phyloP scores from a whole-genome alignment of 2,329 filamentous ascomycete species.

The Aspergillus amoenus region DNA sequence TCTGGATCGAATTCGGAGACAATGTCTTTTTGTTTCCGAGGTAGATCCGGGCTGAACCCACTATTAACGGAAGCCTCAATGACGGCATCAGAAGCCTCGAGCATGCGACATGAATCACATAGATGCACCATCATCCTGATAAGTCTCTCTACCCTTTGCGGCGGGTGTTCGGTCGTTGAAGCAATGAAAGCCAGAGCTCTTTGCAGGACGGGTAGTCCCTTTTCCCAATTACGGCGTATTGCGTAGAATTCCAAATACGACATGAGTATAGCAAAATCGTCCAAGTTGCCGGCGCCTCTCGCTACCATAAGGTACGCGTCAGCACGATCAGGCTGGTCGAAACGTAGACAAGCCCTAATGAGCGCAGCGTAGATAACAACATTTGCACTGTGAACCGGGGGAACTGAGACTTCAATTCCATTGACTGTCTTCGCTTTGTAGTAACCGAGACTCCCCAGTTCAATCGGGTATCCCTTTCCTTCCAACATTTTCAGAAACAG shows the following conservation, averaged over 20 bases:
- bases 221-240: conserved; percentile 37
- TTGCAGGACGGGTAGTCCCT: conserved; percentile 32
- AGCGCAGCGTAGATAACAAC: conserved; percentile 36
- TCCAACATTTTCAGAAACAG: conserved; percentile 38
- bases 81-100: conserved; percentile 30
- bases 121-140: conserved; percentile 41
- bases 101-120: conserved; percentile 35
- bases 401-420: conserved; percentile 37
- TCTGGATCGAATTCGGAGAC: conserved; percentile 22
- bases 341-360: conserved; percentile 38
- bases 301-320: conserved; percentile 41
- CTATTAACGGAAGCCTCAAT: conserved; percentile 37
- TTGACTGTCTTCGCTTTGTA: conserved; percentile 33
- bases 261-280: conserved; percentile 37
- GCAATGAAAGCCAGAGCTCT: conserved; percentile 37
- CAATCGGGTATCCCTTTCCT: conserved; percentile 35
- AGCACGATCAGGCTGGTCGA: conserved; percentile 41
- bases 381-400: conserved; percentile 34
- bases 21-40: conserved; percentile 29
- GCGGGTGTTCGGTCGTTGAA: conserved; percentile 32
- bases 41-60: conserved; percentile 33
- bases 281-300: conserved; percentile 36
- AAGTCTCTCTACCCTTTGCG: conserved; percentile 32
- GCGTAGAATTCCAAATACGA: conserved; percentile 41
- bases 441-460: conserved; percentile 27